Percentiles rank a stretch among this genome's conserved stretches.
Conservation (phyloP, 257 asterid genomes). For the Knoxia roxburghii region DNA sequence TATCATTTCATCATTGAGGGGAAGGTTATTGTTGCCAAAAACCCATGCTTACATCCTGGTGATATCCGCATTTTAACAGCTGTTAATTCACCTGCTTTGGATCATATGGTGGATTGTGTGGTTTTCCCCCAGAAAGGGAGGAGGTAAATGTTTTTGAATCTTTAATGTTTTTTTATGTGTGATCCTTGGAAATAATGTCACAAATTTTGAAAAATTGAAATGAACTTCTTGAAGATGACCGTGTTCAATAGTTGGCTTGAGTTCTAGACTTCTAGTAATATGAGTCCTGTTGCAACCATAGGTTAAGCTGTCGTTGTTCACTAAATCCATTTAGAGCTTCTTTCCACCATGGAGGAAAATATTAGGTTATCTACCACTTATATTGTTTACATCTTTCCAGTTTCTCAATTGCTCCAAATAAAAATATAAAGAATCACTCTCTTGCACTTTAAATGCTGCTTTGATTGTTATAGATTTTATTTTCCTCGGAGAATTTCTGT, state of each 20-base stretch:
- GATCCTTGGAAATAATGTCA: background rate
- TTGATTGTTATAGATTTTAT: too few relatives aligned
- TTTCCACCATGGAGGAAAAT: background rate
- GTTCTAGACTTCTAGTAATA: background rate
- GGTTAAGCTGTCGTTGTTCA: background rate
- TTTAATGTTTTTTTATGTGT: background rate
- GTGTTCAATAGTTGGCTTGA: background rate
- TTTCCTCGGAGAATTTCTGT: too few relatives aligned
- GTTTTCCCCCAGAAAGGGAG: slow-evolving; percentile 74
- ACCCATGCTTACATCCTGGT: slow-evolving; percentile 96
- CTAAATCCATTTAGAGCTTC: background rate
- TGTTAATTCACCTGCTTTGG: slow-evolving; percentile 46
- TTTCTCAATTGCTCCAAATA: background rate
- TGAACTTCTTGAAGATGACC: background rate
- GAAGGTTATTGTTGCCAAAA: slow-evolving; percentile 73
- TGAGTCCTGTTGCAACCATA: background rate
- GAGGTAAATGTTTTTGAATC: slow-evolving; percentile 40
- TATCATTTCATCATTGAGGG: slow-evolving; percentile 29
- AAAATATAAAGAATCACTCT: too few relatives aligned
- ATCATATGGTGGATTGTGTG: slow-evolving; percentile 89
- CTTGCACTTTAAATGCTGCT: too few relatives aligned
- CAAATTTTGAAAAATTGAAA: background rate
- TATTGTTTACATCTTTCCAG: background rate
- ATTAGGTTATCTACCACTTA: background rate
- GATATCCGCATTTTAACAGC: slow-evolving; percentile 77